Evolutionary conservation across 2,329 filamentous ascomycete species (phyloP).

Genomic region (Cladobotryum protrusum): DNA sequence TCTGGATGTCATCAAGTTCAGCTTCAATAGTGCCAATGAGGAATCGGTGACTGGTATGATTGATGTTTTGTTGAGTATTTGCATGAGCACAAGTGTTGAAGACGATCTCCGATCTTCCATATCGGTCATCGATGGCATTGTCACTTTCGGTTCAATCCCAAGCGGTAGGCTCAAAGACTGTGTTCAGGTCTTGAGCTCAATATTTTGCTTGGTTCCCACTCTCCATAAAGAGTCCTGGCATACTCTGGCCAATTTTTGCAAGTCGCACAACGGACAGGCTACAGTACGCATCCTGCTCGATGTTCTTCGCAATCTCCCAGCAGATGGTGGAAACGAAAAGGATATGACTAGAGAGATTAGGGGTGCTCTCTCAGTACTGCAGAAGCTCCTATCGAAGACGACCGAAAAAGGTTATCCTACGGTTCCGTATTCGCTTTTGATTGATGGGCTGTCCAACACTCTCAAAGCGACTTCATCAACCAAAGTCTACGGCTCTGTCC

Average conservation of each 20-base stretch:
- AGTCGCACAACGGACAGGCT: slow-evolving; percentile 66
- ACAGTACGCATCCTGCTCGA: slow-evolving; percentile 61
- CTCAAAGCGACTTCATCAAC: slow-evolving; percentile 38
- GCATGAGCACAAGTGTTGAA: slow-evolving; percentile 57
- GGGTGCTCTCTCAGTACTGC: slow-evolving; percentile 56
- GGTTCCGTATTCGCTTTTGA: slow-evolving; percentile 52
- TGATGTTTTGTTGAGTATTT: slow-evolving; percentile 57
- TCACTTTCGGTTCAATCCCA: slow-evolving; percentile 67
- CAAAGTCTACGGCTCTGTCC: slow-evolving; percentile 40
- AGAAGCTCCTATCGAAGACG: slow-evolving; percentile 55
- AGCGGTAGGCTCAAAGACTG: slow-evolving; percentile 55
- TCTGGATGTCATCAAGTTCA: slow-evolving; percentile 68
- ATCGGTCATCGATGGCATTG: slow-evolving; percentile 60
- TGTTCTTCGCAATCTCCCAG: slow-evolving; percentile 46
- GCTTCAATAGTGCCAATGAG: slow-evolving; percentile 61
- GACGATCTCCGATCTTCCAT: slow-evolving; percentile 63
- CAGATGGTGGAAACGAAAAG: slow-evolving; percentile 41
- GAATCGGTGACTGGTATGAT: slow-evolving; percentile 56
- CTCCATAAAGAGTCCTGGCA: slow-evolving; percentile 63
- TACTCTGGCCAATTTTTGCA: slow-evolving; percentile 63
- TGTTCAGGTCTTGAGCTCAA: slow-evolving; percentile 64
- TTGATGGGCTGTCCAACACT: slow-evolving; percentile 50
- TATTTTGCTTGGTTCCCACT: slow-evolving; percentile 58
- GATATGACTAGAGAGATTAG: slow-evolving; percentile 52
- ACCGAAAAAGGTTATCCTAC: slow-evolving; percentile 54